Conservation (phyloP, 768 basidiomycete genomes). For the Rhizopogon sp. region DNA sequence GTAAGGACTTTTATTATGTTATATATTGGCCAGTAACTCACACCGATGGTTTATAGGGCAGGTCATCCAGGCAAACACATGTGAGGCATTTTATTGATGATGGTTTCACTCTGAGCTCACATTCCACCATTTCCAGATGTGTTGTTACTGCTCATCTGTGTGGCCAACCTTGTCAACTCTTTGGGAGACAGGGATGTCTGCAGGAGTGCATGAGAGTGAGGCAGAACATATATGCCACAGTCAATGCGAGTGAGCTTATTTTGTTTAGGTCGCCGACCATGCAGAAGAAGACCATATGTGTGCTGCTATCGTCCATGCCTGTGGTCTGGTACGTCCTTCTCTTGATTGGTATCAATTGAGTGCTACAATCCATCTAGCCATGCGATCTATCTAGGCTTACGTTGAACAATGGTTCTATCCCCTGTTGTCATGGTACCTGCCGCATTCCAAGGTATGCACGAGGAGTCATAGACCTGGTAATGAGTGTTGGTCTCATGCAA, state of each 20-base stretch:
- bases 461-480: background rate
- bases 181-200: slow-evolving; percentile 46
- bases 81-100: slow-evolving; percentile 26
- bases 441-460: slow-evolving; percentile 34
- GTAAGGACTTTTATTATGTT: slow-evolving; percentile 27
- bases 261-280: slow-evolving; percentile 40
- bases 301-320: slow-evolving; percentile 47
- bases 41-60: slow-evolving; percentile 31
- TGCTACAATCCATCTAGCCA: slow-evolving; percentile 25
- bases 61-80: slow-evolving; percentile 54
- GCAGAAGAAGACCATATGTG: slow-evolving; percentile 47
- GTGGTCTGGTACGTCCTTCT: slow-evolving; percentile 40
- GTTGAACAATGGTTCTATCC: slow-evolving; percentile 26
- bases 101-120: background rate
- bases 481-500: no score
- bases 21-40: no score
- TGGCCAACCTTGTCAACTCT: slow-evolving; percentile 43
- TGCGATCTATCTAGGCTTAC: slow-evolving; percentile 31
- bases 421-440: slow-evolving; percentile 40
- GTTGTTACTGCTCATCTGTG: slow-evolving; percentile 47
- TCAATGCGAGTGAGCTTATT: background rate
- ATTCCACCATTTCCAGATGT: slow-evolving; percentile 34
- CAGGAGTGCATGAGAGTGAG: slow-evolving; percentile 47
- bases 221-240: background rate
- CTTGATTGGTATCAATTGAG: background rate